Evolutionary conservation across 2,329 filamentous ascomycete genomes (phyloP), one percentile per base, ranked within the genome.

Genomic region (Drechslerella coelobrocha): DNA sequence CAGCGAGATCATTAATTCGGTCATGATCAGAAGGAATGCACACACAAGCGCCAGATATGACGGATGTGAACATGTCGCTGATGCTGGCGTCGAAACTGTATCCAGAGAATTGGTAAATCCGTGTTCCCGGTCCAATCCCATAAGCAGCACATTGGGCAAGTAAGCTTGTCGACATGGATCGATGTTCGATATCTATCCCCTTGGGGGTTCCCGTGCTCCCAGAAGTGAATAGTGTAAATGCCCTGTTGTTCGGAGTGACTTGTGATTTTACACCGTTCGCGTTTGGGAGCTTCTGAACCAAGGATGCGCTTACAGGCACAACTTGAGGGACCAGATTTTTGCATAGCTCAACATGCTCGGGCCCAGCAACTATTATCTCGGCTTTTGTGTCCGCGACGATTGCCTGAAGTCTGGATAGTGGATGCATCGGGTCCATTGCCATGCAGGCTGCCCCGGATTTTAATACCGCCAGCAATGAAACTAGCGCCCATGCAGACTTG

Each of bases 201-300:
- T 88, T 88, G 1, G 86, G 86, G 66, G 82, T 83, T 5, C 86
- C 86, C 0, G 86, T 88, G 68, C 84, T 88, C 12, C 86, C 86
- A 0, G 85, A 88, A 9, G 86, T 88, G 76, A 87, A 88, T 75
- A 88, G 86, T 74, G 87, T 84, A 69, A 83, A 84, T 31, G 83
- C 79, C 7, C 81, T 79, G 0, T 79, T 77, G 3, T 76, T 76
- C 1, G 81, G 73, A 61, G 23, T 6, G 6, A 59, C 47, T 34
- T 29, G 59, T 4, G 52, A 63, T 63, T 21, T 34, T 43, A 17
- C 39, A 29, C 34, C 50, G 53, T n/a, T 24, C 31, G 21, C 43
- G 17, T 54, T 24, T 12, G 27, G 53, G 48, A 45, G 27, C 26
- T 47, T n/a, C 6, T 2, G 59, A 55, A 50, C n/a, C 12, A 2